A percentile compares a stretch with the other conserved stretches of the same genome.
Evolutionary conservation across 2,329 filamentous ascomycete species (phyloP).

Genomic region (Plectosphaerella plurivora): DNA sequence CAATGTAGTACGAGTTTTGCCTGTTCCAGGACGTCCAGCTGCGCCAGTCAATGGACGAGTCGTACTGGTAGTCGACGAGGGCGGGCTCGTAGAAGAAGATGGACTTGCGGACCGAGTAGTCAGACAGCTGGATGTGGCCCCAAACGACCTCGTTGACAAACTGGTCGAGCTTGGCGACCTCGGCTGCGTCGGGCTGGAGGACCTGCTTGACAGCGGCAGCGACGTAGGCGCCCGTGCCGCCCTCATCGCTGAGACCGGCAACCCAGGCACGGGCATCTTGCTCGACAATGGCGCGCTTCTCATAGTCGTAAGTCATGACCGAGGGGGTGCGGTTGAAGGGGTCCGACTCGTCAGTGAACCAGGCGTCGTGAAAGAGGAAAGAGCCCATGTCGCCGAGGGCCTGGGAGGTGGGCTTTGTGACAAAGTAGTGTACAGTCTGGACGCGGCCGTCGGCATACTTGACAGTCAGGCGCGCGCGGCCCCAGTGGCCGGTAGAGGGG

Average conservation of each 20-base stretch:
- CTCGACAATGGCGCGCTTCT: slow-evolving; percentile 32
- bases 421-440: slow-evolving; percentile 53
- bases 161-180: slow-evolving; percentile 47
- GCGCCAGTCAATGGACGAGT: slow-evolving; percentile 37
- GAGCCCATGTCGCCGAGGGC: slow-evolving; percentile 40
- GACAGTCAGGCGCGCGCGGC: slow-evolving; percentile 42
- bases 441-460: slow-evolving; percentile 39
- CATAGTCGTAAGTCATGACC: slow-evolving; percentile 53
- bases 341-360: slow-evolving; percentile 45
- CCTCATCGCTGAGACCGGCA: slow-evolving; percentile 56
- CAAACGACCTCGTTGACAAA: slow-evolving; percentile 49
- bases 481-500: slow-evolving; percentile 39
- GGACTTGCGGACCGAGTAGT: slow-evolving; percentile 48
- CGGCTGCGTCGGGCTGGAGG: slow-evolving; percentile 40
- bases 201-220: slow-evolving; percentile 52
- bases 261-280: slow-evolving; percentile 53
- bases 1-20: slow-evolving; percentile 35
- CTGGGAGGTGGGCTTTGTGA: slow-evolving; percentile 42
- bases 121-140: slow-evolving; percentile 39
- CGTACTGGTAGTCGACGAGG: slow-evolving; percentile 39
- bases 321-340: slow-evolving; percentile 51
- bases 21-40: slow-evolving; percentile 49
- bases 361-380: slow-evolving; percentile 51
- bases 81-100: slow-evolving; percentile 52
- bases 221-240: slow-evolving; percentile 50